Evolutionary conservation across 176 grass and related monocot species (phyloP), one percentile per base, ranked within the genome.

Genomic region (Hyparrhenia diplandra): DNA sequence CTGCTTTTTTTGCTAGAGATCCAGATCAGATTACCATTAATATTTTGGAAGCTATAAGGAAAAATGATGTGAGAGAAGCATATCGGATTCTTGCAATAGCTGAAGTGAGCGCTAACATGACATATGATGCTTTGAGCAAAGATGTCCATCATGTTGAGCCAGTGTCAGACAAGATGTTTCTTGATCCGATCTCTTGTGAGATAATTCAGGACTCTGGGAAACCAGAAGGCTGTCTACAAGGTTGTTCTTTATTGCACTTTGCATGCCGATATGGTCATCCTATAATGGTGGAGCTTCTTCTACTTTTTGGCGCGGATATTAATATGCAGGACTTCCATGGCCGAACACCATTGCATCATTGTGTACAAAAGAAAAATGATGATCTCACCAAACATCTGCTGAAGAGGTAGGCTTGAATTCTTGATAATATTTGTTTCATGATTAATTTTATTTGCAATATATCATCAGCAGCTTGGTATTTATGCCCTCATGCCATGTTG

Each of bases 311-410:
- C 95, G 68, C 95, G 24, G 83, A 94, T 74, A 94, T 94, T 87
- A 89, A 97, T 89, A 84, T 89, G 45, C 92, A 94, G 71, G 95
- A 97, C 61, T 94, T 92, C 55, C 95, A 97, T 74, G 95, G 95
- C 83, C 84, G 90, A 65, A 97, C 95, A 66, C 92, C 95, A 57
- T 83, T 97, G 74, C 95, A 97, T 78, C 92, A 83, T 85, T 97
- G 95, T 77, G 90, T 94, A 45, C 91, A n/a, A 87, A 88, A 77
- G 74, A 97, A 90, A 83, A 97, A 94, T 76, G 87, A 97, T 85
- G 72, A 64, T 24, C 83, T 94, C 69, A 89, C 94, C 21, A 97
- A 97, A 71, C 93, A 94, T 90, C 85, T 97, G 12, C 73, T 97
- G 14, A 97, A 88, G 82, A 97, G 91, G 94, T 97, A 92, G 41